Conservation (phyloP, 129 eudicot genomes). For the Ambrosia trifida region DNA sequence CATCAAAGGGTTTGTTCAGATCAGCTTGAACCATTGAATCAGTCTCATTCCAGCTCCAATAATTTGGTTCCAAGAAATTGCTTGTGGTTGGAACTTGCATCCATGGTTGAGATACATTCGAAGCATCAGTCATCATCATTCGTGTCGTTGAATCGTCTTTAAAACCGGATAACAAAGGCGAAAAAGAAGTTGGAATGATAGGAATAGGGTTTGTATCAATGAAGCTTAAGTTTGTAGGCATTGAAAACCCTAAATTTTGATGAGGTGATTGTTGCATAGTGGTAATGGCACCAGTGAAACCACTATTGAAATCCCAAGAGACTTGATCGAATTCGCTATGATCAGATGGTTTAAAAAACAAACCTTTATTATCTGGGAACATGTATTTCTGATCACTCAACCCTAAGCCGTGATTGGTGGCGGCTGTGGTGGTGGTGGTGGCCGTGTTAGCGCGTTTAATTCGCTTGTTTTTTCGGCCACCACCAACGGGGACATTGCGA, state of each 20-base stretch:
- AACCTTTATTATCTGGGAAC: constrained; percentile 24
- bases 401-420: constrained; percentile 26
- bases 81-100: constrained; percentile 38
- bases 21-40: constrained; percentile 55
- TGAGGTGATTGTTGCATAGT: constrained; percentile 27
- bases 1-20: constrained; percentile 70
- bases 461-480: constrained; percentile 92
- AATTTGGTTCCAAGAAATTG: constrained; percentile 40
- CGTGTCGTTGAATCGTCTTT: constrained; percentile 44
- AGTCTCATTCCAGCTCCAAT: constrained; percentile 80
- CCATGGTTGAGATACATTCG: constrained; percentile 45
- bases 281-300: background rate
- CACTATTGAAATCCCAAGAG: constrained; percentile 40
- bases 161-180: constrained; percentile 25
- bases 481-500: constrained; percentile 88
- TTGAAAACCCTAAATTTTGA: constrained; percentile 48
- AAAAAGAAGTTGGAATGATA: constrained; percentile 29
- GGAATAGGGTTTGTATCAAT: constrained; percentile 39
- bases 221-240: constrained; percentile 39
- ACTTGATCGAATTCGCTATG: constrained; percentile 25
- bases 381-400: constrained; percentile 24
- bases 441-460: constrained; percentile 38
- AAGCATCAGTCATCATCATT: constrained; percentile 24
- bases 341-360: constrained; percentile 26
- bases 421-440: constrained; percentile 14